Evolutionary conservation across 1,139 yeast species (phyloP), one percentile per base, ranked within the genome.

Genomic region (Zygosaccharomyces pseudobailii): DNA sequence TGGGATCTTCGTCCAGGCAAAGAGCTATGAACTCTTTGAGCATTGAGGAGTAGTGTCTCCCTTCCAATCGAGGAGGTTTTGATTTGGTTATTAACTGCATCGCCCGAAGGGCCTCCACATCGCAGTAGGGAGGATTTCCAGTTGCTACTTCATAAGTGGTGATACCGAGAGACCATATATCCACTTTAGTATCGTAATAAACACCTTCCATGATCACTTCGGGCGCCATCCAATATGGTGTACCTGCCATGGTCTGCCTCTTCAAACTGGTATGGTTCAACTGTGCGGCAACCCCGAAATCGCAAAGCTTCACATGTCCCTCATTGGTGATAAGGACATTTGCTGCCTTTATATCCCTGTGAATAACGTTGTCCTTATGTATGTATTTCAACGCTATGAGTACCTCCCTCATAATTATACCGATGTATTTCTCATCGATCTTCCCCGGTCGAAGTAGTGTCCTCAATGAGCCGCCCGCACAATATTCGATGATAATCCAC

Each of bases 161-260:
- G 49, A 94, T 87, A 17, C 99, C 99, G 44, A 92, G 68, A 1
- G 95, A 87, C 96, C 96, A 88, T 8, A 88, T 86, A 65, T 88
- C 96, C 0, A 94, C 96, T 67, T 86, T 88, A 43, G 81, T 79
- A 59, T 87, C 87, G 66, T 88, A 88, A 2, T 84, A 75, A 20
- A 85, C 85, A 28, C 98, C 98, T 65, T 92, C 97, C 63, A 90
- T 79, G 38, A 92, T 92, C 23, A 92, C 98, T 66, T 92, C 98
- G 0, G 98, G 98, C 0, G 98, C 98, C 99, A 94, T 94, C 99
- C 99, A 94, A 66, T 90, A 94, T 0, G 98, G 98, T 0, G 99
- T 94, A 5, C 99, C 99, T 0, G 96, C 97, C 80, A 92, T 89
- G 0, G 98, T 92, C 36, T 92, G 87, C 59, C 98, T 76, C 62